Percentiles rank a stretch among this genome's conserved stretches.
These are phyloP conservation scores for Karstenula rhodostoma DNA, from an alignment of 2,329 filamentous ascomycete species.

Conservation along the genomic window DNA sequence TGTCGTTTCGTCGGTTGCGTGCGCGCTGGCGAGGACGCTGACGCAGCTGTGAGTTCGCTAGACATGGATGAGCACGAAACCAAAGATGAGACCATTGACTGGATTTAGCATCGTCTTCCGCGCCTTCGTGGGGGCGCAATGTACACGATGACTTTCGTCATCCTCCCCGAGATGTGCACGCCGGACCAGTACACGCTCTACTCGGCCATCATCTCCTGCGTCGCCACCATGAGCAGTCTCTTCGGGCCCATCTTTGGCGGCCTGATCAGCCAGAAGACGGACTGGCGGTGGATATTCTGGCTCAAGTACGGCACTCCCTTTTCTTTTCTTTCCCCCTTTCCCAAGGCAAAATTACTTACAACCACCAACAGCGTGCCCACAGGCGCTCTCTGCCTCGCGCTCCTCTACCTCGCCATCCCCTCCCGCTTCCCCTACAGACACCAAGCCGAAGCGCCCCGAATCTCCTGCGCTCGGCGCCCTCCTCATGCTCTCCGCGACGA, in stretches of 20 bases:
- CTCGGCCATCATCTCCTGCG: constrained; percentile 1
- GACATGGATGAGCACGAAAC: neutral
- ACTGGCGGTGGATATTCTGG: constrained; percentile 47
- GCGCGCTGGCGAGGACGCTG: constrained; percentile 39
- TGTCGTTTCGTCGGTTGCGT: constrained; percentile 40
- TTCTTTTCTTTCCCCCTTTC: neutral
- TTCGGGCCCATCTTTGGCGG: constrained; percentile 51
- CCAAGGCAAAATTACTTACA: neutral
- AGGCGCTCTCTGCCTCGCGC: neutral
- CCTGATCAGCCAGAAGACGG: constrained; percentile 41
- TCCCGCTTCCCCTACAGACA: constrained; percentile 12
- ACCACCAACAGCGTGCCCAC: neutral
- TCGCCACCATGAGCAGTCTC: constrained; percentile 32
- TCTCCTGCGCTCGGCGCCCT: constrained; percentile 4
- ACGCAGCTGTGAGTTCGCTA: constrained; percentile 30
- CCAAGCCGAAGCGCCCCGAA: neutral
- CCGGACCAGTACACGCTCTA: constrained; percentile 7
- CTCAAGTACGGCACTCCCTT: constrained; percentile 9
- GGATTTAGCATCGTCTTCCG: constrained; percentile 35
- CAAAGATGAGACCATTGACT: neutral
- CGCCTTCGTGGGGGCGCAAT: constrained; percentile 32
- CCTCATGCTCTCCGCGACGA: constrained; percentile 7
- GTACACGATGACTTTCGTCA: constrained; percentile 36
- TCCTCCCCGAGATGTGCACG: constrained; percentile 35
- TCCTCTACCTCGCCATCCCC: constrained; percentile 10